Evolutionary conservation across 192 early-diverging fungal species (phyloP).

Genomic region (Paraglomus occultum): DNA sequence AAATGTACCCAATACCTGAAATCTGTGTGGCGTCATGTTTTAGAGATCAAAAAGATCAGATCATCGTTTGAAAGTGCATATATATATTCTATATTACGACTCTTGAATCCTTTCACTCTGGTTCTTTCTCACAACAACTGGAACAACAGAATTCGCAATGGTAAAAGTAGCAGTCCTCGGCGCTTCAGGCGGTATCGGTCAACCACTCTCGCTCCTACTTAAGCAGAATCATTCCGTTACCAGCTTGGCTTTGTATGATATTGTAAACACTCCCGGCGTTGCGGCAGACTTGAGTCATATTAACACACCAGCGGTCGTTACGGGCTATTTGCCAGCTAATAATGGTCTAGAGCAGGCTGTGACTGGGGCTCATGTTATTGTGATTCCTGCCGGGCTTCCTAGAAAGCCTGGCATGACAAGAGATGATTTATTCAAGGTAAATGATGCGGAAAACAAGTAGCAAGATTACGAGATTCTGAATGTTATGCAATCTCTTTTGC

Average conservation of each 20-base stretch:
- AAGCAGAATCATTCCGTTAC: slow-evolving; percentile 87
- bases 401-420: slow-evolving; percentile 99
- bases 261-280: slow-evolving; percentile 95
- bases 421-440: slow-evolving; percentile 93
- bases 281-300: slow-evolving; percentile 96
- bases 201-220: slow-evolving; percentile 93
- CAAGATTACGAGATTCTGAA: too few species aligned
- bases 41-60: too few species aligned
- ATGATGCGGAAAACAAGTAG: not conserved
- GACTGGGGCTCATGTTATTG: slow-evolving; percentile 73
- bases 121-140: too few species aligned
- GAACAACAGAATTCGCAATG: not conserved
- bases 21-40: too few species aligned
- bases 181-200: slow-evolving; percentile 94
- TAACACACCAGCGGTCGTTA: slow-evolving; percentile 78
- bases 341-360: slow-evolving; percentile 77
- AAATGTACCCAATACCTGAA: too few species aligned
- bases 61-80: too few species aligned
- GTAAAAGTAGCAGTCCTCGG: slow-evolving; percentile 64
- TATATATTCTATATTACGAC: too few species aligned
- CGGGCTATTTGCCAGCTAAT: slow-evolving; percentile 67
- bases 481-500: too few species aligned
- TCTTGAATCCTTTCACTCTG: too few species aligned
- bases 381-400: slow-evolving; percentile 97
- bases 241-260: slow-evolving; percentile 88